A percentile compares a stretch with the other conserved stretches of the same genome.
phyloP scores from a whole-genome alignment of 768 basidiomycete species.

The Suillus luteus region DNA sequence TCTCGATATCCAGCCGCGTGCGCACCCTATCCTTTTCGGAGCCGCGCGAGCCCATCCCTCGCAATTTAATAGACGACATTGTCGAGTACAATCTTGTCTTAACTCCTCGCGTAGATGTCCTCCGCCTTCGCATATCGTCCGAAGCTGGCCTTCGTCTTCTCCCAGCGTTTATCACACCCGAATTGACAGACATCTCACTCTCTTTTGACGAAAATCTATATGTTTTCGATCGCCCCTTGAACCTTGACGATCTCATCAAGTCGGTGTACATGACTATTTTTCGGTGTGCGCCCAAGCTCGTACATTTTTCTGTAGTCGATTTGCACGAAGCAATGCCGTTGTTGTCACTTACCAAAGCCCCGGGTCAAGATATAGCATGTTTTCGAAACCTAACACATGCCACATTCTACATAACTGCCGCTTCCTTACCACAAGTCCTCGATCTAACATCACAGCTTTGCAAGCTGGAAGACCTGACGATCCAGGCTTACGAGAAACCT shows the following conservation, averaged over 20 bases:
- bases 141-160: conserved; percentile 8
- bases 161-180: neutral
- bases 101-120: conserved; percentile 1
- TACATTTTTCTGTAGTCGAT: conserved; percentile 7
- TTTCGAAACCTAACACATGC: conserved; percentile 4
- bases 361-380: neutral
- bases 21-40: conserved; percentile 7
- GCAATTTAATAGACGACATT: neutral
- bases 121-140: conserved; percentile 2
- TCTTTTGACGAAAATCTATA: conserved; percentile 1
- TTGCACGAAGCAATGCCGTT: neutral
- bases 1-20: conserved; percentile 6
- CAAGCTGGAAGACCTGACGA: conserved; percentile 3
- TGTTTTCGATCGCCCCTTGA: neutral
- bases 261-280: conserved; percentile 2
- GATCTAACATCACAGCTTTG: neutral
- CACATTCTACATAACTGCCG: neutral
- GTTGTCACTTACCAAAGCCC: neutral
- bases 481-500: neutral
- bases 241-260: conserved; percentile 1
- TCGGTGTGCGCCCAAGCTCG: neutral
- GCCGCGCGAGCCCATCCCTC: neutral
- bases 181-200: conserved; percentile 2
- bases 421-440: conserved; percentile 5
- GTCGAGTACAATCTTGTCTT: neutral